These are phyloP conservation scores for Clavispora phyllophila DNA, from an alignment of 805 yeast species.

Conservation along the genomic window DNA sequence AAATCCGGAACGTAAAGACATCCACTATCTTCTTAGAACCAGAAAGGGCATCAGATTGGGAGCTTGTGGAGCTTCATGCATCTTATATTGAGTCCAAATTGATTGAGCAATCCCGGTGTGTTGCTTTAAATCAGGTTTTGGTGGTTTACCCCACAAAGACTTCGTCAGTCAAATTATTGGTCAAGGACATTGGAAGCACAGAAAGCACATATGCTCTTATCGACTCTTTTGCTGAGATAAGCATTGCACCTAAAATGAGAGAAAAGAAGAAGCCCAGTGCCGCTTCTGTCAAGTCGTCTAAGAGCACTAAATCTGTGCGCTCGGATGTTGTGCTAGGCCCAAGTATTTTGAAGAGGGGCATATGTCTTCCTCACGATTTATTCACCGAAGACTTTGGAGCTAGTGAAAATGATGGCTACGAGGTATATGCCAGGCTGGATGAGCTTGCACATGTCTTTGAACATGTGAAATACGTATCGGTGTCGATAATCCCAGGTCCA, in stretches of 20 bases:
- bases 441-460: conserved; percentile 30
- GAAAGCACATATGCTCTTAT: conserved; percentile 47
- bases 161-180: conserved; percentile 56
- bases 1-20: conserved; percentile 47
- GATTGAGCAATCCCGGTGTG: conserved; percentile 76
- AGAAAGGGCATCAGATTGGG: conserved; percentile 78
- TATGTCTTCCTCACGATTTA: conserved; percentile 49
- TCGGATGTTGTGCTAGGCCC: conserved; percentile 26
- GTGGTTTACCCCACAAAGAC: conserved; percentile 62
- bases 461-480: conserved; percentile 42
- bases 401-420: conserved; percentile 23
- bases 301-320: conserved; percentile 4
- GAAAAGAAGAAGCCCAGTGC: conserved; percentile 18
- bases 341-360: conserved; percentile 46
- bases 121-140: conserved; percentile 51
- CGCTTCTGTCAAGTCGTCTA: conserved; percentile 16
- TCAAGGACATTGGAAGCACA: conserved; percentile 40
- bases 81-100: conserved; percentile 67
- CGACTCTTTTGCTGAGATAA: conserved; percentile 61
- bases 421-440: conserved; percentile 43
- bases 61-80: conserved; percentile 78
- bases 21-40: conserved; percentile 75
- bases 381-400: conserved; percentile 18
- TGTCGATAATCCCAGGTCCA: conserved; percentile 52
- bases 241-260: conserved; percentile 62